Conservation (phyloP, 2,329 filamentous ascomycete genomes). For the Byssothecium circinans region DNA sequence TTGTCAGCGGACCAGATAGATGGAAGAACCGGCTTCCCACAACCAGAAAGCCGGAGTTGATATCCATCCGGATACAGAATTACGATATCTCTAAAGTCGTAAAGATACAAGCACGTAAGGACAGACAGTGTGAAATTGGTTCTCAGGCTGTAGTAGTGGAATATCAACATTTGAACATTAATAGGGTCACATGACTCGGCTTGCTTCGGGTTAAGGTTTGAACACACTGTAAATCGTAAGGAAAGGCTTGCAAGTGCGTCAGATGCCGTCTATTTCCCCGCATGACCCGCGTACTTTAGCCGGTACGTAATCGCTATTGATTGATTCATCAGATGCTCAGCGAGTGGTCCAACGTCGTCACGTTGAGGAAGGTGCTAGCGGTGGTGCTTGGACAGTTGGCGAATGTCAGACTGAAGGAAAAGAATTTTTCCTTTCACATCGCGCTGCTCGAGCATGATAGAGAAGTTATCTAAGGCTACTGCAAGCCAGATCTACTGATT, state of each 20-base stretch:
- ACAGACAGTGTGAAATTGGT: too few relatives aligned
- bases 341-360: background rate
- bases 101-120: too few relatives aligned
- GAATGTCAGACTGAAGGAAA: background rate
- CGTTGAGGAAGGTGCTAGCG: background rate
- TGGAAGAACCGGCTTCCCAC: too few relatives aligned
- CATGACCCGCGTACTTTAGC: conserved; percentile 8
- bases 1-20: too few relatives aligned
- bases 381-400: background rate
- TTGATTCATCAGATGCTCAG: conserved; percentile 22
- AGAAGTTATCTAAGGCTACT: background rate
- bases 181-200: conserved; percentile 7
- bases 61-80: too few relatives aligned
- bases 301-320: conserved; percentile 26
- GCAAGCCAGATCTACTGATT: background rate
- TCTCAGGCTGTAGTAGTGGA: too few relatives aligned
- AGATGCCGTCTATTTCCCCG: conserved; percentile 1
- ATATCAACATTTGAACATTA: too few relatives aligned
- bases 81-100: too few relatives aligned
- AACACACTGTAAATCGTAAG: too few relatives aligned
- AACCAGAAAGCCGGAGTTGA: too few relatives aligned
- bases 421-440: background rate
- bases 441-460: background rate
- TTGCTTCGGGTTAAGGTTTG: conserved; percentile 21
- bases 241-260: too few relatives aligned